Base-by-base conservation (phyloP, 2,329 filamentous ascomycete genomes). In the Aspergillus glaucus region DNA sequence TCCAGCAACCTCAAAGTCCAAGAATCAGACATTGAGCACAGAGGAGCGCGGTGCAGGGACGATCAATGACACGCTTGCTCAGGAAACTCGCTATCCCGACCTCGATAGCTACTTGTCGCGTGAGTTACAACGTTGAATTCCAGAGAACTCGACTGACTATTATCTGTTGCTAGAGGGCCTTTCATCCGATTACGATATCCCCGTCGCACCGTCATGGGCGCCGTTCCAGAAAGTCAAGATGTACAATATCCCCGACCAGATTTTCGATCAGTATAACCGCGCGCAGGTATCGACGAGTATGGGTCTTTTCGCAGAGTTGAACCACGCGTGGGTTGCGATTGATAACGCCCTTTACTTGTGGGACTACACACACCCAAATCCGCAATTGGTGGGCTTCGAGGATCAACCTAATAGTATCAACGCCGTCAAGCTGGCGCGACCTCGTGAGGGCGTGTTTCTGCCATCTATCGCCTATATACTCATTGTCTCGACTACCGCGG, bases 281-380 rank as follows among this genome's bases (percentile, higher is more conserved):
- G 87, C 88, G 50, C 85, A 95, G 64, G 83, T 96, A 21, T 85
- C 86, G 50, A 95, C 91, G n/a, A 81, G 83, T 62, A 95, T 98
- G 87, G 94, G 94, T 8, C 76, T 98, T 30, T 97, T 98, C 68
- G 88, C 93, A 15, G 88, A 94, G 69, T 79, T 98, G 62, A 91
- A 92, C 62, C 90, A 97, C 69, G 93, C 92, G 26, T 98, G 91
- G 87, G 87, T 95, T 48, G 83, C 88, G 21, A 93, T 98, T 65
- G 93, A 98, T 73, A 96, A 95, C 72, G 88, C 88, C 53, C 77
- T 98, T 41, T 98, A 96, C 66, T 78, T 98, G 14, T 98, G 94
- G 94, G 92, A 98, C 70, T 98, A 96, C 68, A 95, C 90, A 6
- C 81, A 89, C 65, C 84, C 88, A n/a, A 88, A 92, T 58, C 89